Conservation (phyloP, 2,329 filamentous ascomycete genomes). For the Seiridium unicorne region DNA sequence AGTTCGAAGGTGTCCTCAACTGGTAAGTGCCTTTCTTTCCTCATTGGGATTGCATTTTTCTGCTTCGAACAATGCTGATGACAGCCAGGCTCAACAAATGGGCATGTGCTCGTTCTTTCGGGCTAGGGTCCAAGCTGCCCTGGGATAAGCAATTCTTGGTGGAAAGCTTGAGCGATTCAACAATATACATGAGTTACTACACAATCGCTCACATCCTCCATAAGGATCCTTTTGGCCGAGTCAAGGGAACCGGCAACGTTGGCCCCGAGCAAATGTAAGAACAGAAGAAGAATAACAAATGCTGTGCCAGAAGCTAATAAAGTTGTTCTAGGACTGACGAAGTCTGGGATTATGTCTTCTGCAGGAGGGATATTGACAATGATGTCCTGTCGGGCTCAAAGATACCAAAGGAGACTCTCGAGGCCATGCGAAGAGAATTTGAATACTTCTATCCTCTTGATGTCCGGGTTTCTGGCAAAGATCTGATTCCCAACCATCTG, state of each 20-base stretch:
- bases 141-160: slow-evolving; percentile 93
- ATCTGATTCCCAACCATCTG: slow-evolving; percentile 88
- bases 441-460: slow-evolving; percentile 97
- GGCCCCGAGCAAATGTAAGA: slow-evolving; percentile 81
- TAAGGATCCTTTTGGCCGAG: slow-evolving; percentile 80
- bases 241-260: slow-evolving; percentile 66
- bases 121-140: slow-evolving; percentile 88
- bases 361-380: slow-evolving; percentile 67
- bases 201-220: slow-evolving; percentile 69
- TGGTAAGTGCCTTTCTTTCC: slow-evolving; percentile 49
- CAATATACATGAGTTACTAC: slow-evolving; percentile 87
- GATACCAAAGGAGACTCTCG: slow-evolving; percentile 71
- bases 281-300: no score
- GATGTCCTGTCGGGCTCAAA: slow-evolving; percentile 63
- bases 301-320: no score
- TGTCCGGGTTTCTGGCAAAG: slow-evolving; percentile 84
- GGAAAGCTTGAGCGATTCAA: slow-evolving; percentile 87
- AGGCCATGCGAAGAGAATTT: slow-evolving; percentile 85
- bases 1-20: slow-evolving; percentile 80
- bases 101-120: slow-evolving; percentile 90
- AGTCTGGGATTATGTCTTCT: slow-evolving; percentile 96
- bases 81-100: slow-evolving; percentile 69
- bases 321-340: slow-evolving; percentile 47
- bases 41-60: no score
- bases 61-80: no score